phyloP scores from a whole-genome alignment of 768 basidiomycete genomes.

The Hemileccinum rubropunctum region DNA sequence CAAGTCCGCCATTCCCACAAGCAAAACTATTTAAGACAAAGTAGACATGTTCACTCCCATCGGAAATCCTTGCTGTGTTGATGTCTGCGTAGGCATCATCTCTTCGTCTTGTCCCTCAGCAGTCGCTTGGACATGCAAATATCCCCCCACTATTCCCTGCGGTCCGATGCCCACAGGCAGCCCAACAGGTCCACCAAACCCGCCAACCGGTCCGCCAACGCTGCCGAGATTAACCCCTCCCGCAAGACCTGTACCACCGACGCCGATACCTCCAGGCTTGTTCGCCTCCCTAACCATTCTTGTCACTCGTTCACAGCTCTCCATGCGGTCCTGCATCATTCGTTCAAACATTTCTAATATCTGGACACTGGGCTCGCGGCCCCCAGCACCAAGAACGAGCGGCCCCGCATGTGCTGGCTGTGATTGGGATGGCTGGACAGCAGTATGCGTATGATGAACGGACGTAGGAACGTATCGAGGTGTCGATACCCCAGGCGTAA shows the following conservation, averaged over 20 bases:
- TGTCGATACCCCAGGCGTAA: conserved; percentile 8
- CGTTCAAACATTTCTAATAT: conserved; percentile 68
- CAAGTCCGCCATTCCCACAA: conserved; percentile 4
- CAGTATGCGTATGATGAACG: conserved; percentile 6
- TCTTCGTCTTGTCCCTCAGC: conserved; percentile 3
- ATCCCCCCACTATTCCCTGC: conserved; percentile 19
- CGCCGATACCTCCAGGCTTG: conserved; percentile 18
- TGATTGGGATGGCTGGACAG: conserved; percentile 9
- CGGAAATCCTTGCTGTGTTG: conserved; percentile 22
- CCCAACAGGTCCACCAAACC: conserved; percentile 29
- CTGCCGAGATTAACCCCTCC: conserved; percentile 18
- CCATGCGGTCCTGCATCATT: conserved; percentile 73
- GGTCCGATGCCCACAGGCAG: conserved; percentile 20
- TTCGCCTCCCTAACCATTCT: conserved; percentile 45
- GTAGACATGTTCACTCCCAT: conserved; percentile 17
- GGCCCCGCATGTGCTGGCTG: conserved; percentile 20
- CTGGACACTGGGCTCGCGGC: conserved; percentile 43
- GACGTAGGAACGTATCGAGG: conserved; percentile 12
- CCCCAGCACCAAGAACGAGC: conserved; percentile 28
- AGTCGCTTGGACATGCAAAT: conserved; percentile 9
- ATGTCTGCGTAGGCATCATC: conserved; percentile 6
- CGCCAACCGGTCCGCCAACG: conserved; percentile 29
- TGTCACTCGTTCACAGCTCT: conserved; percentile 68
- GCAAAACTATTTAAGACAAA: not conserved
- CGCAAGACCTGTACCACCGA: conserved; percentile 2